Evolutionary conservation across 306 rosid genomes (phyloP).

Genomic region (peach (Prunus persica)): Prunus_persica_NCBIv2 NC_034015.1:19248001-19248500

Average conservation of each 20-base stretch:
- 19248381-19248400: constrained; percentile 33
- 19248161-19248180: not conserved
- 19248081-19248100: not conserved
- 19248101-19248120: not conserved
- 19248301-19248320: not conserved
- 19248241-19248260: not conserved
- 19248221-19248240: not conserved
- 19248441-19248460: not conserved
- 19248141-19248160: not conserved
- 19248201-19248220: not conserved
- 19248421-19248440: constrained; percentile 3
- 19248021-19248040: constrained; percentile 7
- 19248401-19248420: constrained; percentile 26
- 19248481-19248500: not conserved
- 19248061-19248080: not conserved
- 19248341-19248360: constrained; percentile 27
- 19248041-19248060: not conserved
- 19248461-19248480: not conserved
- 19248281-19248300: constrained; percentile 14
- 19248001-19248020: not conserved
- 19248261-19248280: constrained; percentile 19
- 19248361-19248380: constrained; percentile 1
- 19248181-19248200: not conserved
- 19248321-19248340: constrained; percentile 2
- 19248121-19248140: too few species aligned